A percentile compares a stretch with the other conserved stretches of the same genome.
These are phyloP conservation scores for Podila verticillata DNA, from an alignment of 192 early-diverging fungal species.

Conservation along the genomic window DNA sequence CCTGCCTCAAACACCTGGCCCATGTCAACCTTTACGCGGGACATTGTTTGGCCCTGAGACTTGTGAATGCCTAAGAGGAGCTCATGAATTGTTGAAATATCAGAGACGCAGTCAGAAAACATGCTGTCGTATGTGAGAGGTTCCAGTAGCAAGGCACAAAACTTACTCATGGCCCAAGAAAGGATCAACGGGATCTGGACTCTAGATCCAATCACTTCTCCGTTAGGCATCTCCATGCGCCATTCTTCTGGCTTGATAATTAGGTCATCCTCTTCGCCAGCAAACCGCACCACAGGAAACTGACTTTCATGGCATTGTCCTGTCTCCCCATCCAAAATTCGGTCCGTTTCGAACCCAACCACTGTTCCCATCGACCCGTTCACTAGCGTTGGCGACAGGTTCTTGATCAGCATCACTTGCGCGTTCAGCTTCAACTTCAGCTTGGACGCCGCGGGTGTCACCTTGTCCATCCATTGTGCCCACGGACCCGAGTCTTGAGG, in stretches of 20 bases:
- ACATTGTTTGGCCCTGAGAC: conserved; percentile 88
- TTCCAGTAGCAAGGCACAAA: background rate
- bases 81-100: background rate
- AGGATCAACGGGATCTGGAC: conserved; percentile 79
- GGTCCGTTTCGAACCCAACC: conserved; percentile 51
- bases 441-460: conserved; percentile 65
- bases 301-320: conserved; percentile 5
- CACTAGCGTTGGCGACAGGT: conserved; percentile 70
- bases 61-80: conserved; percentile 74
- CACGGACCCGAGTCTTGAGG: conserved; percentile 57
- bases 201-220: conserved; percentile 31
- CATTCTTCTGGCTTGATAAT: conserved; percentile 44
- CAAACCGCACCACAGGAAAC: conserved; percentile 34
- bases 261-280: conserved; percentile 37
- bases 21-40: conserved; percentile 78
- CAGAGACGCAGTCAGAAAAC: background rate
- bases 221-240: conserved; percentile 40
- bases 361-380: conserved; percentile 85
- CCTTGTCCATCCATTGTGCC: conserved; percentile 47
- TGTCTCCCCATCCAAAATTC: background rate
- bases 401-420: conserved; percentile 91
- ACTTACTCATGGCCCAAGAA: conserved; percentile 82
- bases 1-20: conserved; percentile 64
- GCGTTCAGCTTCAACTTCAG: conserved; percentile 79
- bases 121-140: background rate